Base-by-base conservation (phyloP, 257 asterid genomes). In the Eustoma russellianum region DNA sequence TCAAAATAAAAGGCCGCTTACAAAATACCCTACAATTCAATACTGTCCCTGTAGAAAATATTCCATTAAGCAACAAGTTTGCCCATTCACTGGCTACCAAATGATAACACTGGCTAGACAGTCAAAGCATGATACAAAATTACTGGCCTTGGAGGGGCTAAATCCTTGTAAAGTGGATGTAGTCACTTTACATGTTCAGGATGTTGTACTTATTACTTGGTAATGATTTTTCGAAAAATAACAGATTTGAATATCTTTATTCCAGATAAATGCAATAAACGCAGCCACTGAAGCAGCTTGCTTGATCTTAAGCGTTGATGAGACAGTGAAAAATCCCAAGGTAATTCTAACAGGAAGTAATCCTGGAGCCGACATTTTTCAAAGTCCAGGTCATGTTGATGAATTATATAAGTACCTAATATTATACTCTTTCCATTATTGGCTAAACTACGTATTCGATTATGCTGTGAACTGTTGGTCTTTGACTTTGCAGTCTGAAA, bases 211-310 rank as follows among this genome's bases (percentile, higher is more conserved):
- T n/a, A n/a, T n/a, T n/a, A n/a, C n/a, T 40, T 52, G 28, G n/a
- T 33, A 5, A 2, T 35, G 34, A 18, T 18, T 45, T 57, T 66
- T 41, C 33, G 19, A 5, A 13, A 30, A 43, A 6, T 49, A 24
- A 16, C 50, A 19, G 17, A 44, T 41, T 17, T 33, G 7, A 33
- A 17, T 54, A 19, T 64, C 18, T 33, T 17, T 62, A 40, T 54
- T 57, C 49, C 77, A 84, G 97, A 78, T 88, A 35, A 84, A 84
- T 71, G 94, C 97, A 65, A 88, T 88, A 49, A 84, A 88, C 61
- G 97, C 95, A 9, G 95, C 97, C 35, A 85, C 95, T 0, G 97
- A 88, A 77, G 97, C 95, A 30, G 95, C 94, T 55, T 88, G 94
- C 75, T 86, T 85, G 18, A 79, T 88, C 52, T 62, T 85, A 53